Base-by-base conservation (phyloP, 768 basidiomycete genomes). In the Lentinus brumalis region DNA sequence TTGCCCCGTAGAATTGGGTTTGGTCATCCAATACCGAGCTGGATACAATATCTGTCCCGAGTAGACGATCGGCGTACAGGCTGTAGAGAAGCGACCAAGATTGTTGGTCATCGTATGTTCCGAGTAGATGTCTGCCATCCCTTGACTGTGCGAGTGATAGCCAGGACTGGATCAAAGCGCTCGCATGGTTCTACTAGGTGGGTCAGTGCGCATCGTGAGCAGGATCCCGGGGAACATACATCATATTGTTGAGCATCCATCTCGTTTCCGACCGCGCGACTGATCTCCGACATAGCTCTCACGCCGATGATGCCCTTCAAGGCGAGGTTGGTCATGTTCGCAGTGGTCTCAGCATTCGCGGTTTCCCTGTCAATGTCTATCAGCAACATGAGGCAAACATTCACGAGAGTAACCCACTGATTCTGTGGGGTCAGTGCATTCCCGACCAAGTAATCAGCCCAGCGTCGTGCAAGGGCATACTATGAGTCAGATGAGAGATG, bases 281-380 rank as follows among this genome's bases (percentile, higher is more conserved):
- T 61, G 41, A 69, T 69, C 46, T 66, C 59, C 0, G 65, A 54
- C 67, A 69, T 69, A 1, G 67, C 63, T 38, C 65, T 51, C 16
- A 69, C 59, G 10, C 57, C 65, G 14, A 69, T 66, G 61, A 69
- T 69, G 8, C 67, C 67, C 50, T 69, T 69, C 49, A 69, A 59
- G 5, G 61, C 63, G 6, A 69, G 54, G 57, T 69, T 69, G 9
- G 65, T 66, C 67, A 63, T 60, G 54, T 69, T 69, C 4, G 67
- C 58, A 5, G 5, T 55, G 30, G 8, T 38, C 55, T 62, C 51
- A 10, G 26, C n/a, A 47, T 67, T 63, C 2, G 66, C 63, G 26
- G 50, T 30, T 16, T 30, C 4, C 35, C 66, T 67, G 52, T 3
- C 35, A 11, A 35, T 6, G 35, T 12, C 4, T 7, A 41, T 18